phyloP scores from a whole-genome alignment of 2,329 filamentous ascomycete genomes.

The Aureobasidium sp. region DNA sequence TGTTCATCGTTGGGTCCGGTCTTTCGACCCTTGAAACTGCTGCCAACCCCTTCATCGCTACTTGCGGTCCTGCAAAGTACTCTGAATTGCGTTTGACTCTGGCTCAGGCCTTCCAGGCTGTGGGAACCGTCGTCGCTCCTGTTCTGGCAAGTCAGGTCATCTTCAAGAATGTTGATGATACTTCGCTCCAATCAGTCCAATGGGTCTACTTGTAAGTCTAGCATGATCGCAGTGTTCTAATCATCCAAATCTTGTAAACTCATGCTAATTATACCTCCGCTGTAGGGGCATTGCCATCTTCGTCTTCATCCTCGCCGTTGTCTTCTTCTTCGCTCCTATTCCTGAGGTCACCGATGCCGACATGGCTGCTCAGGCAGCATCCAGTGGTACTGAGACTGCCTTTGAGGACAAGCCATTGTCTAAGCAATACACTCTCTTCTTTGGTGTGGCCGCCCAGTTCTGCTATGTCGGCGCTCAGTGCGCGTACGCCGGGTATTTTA shows the following conservation, averaged over 20 bases:
- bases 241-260: neutral
- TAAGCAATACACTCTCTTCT: conserved; percentile 64
- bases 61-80: conserved; percentile 53
- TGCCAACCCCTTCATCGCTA: conserved; percentile 46
- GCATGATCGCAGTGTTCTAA: neutral
- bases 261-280: neutral
- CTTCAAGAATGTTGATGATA: conserved; percentile 47
- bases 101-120: conserved; percentile 50
- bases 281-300: conserved; percentile 49
- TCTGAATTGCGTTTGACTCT: conserved; percentile 52
- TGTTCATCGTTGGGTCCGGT: conserved; percentile 47
- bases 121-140: conserved; percentile 51
- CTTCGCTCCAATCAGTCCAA: conserved; percentile 51
- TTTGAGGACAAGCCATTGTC: conserved; percentile 42
- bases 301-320: conserved; percentile 46
- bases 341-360: conserved; percentile 54
- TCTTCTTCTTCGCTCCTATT: conserved; percentile 51
- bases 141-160: conserved; percentile 54
- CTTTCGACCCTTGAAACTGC: conserved; percentile 51
- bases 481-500: conserved; percentile 38
- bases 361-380: conserved; percentile 45
- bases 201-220: conserved; percentile 48
- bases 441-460: conserved; percentile 68
- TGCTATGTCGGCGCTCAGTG: conserved; percentile 72
- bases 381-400: conserved; percentile 21